Evolutionary conservation across 2,329 filamentous ascomycete species (phyloP).

Genomic region (Nothopassalora personata): DNA sequence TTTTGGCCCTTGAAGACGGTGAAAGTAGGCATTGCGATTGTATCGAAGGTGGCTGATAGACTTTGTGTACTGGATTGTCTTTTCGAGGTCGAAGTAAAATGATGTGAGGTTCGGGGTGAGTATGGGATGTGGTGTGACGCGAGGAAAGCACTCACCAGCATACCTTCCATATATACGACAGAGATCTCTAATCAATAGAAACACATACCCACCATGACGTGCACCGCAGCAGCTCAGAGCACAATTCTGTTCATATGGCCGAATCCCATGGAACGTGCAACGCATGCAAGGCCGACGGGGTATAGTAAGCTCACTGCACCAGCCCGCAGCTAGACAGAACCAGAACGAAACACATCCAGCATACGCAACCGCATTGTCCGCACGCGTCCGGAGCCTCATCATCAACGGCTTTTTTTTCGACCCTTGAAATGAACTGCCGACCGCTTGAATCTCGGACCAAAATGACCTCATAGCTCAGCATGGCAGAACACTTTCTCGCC

Average conservation of each 20-base stretch:
- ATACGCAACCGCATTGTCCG: neutral
- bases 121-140: neutral
- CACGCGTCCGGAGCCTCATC: neutral
- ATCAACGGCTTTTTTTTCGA: neutral
- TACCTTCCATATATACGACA: neutral
- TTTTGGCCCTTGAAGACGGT: slow-evolving; percentile 60
- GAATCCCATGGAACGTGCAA: neutral
- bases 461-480: neutral
- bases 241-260: neutral
- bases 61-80: neutral
- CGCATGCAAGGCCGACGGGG: neutral
- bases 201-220: neutral
- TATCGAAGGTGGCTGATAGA: neutral
- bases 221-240: neutral
- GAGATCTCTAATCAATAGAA: neutral
- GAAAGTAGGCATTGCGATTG: slow-evolving; percentile 40
- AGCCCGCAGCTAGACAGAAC: neutral
- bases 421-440: too few species aligned
- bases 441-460: neutral
- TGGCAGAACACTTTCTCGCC: neutral
- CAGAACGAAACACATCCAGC: neutral
- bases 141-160: neutral
- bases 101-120: neutral
- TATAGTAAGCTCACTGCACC: neutral
- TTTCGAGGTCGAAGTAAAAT: too few species aligned